Evolutionary conservation across 306 rosid genomes (phyloP), one percentile per base, ranked within the genome.

Genomic region (Nissolia schottii): DNA sequence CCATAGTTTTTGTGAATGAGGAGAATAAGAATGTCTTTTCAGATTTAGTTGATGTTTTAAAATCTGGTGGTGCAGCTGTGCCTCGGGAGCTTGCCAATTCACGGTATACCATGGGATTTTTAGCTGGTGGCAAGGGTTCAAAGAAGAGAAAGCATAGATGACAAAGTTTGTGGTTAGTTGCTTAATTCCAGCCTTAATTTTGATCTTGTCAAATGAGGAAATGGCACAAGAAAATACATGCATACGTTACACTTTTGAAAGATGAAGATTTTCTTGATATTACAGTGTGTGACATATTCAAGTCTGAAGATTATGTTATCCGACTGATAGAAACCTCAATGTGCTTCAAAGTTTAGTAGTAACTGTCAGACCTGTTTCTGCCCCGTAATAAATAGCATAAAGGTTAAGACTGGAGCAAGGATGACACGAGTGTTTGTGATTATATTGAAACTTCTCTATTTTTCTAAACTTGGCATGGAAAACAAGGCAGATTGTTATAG

Each of bases 1-100:
- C 93, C 40, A 77, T 92, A 54, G 86, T 84, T 68, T 87, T 89
- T 76, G 87, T 92, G 64, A 87, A 88, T 77, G 85, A 80, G 67
- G 93, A 89, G 77, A 83, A 84, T 71, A 89, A 81, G 77, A 83
- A 86, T 29, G 76, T 92, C 31, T 87, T 86, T 45, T 76, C 88
- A 3, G 93, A 89, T 31, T 61, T 92, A 67, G 77, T 77, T 46
- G 87, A 83, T 50, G 70, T 86, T 12, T 62, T 89, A 53, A 86
- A 84, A 73, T 87, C 93, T 66, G 78, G 86, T 41, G 90, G 90
- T 32, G 96, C 92, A 66, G 86, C 87, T 61, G 43, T 89, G 41
- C 96, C 97, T 68, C 82, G 86, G 71, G 90, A 92, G 81, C 87
- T 92, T 73, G 51, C 73, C 70, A 84, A 78, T 72, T 84, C 93